Percentiles rank a stretch among this genome's conserved stretches.
Evolutionary conservation across 257 asterid genomes (phyloP).

Genomic region (Nicotiana paniculata): DNA sequence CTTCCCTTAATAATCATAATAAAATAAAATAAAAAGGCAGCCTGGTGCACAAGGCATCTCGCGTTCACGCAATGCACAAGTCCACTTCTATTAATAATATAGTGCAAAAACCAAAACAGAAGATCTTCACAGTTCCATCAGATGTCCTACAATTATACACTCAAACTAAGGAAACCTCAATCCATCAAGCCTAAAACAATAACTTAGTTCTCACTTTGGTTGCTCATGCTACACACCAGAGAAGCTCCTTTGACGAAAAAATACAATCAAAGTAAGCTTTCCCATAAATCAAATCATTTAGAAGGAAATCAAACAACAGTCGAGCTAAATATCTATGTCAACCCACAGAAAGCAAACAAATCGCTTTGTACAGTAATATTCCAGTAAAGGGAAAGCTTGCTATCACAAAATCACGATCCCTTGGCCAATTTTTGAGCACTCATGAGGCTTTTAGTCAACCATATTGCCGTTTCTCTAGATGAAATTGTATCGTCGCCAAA

Average conservation of each 20-base stretch:
- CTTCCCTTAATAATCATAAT: neutral
- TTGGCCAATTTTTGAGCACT: constrained; percentile 54
- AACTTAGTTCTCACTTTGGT: neutral
- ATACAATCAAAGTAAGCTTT: neutral
- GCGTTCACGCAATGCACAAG: no score
- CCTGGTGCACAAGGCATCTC: no score
- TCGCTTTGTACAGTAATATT: neutral
- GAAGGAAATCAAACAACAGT: constrained; percentile 1
- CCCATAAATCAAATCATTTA: constrained; percentile 8
- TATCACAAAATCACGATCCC: constrained; percentile 28
- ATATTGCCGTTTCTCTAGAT: constrained; percentile 90
- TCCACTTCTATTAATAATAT: neutral
- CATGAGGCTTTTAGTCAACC: constrained; percentile 82
- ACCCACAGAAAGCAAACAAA: neutral
- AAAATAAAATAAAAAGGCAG: no score
- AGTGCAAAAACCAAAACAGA: neutral
- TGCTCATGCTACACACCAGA: neutral
- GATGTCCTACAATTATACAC: neutral
- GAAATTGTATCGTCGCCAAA: constrained; percentile 81
- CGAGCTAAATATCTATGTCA: constrained; percentile 5
- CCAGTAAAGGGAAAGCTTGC: neutral
- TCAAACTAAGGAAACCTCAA: constrained; percentile 1
- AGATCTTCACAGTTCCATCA: neutral
- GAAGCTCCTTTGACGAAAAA: neutral
- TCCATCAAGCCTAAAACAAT: constrained; percentile 4